Conservation (phyloP, 805 yeast genomes). For the Tetrapisispora pingtungensis region DNA sequence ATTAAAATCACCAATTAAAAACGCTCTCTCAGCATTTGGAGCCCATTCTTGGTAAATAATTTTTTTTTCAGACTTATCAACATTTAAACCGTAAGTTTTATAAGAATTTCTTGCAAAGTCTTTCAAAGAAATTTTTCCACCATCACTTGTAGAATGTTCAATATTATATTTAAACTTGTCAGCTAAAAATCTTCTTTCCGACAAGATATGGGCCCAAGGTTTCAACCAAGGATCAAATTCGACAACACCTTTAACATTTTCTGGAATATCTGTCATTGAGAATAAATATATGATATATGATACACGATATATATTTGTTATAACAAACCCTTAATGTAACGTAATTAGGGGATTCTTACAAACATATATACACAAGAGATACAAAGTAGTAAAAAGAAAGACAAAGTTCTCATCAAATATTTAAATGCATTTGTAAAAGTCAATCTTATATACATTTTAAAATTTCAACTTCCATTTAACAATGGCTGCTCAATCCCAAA, state of each 20-base stretch:
- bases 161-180: constrained; percentile 52
- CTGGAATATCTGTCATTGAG: constrained; percentile 19
- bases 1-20: constrained; percentile 88
- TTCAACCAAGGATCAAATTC: constrained; percentile 78
- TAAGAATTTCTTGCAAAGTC: constrained; percentile 67
- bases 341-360: too few relatives aligned
- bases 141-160: constrained; percentile 26
- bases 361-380: too few relatives aligned
- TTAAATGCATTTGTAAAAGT: too few relatives aligned
- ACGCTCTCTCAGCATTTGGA: constrained; percentile 71
- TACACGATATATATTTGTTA: too few relatives aligned
- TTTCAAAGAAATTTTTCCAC: constrained; percentile 54
- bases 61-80: constrained; percentile 39
- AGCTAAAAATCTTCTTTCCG: constrained; percentile 56
- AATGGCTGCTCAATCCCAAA: too few relatives aligned
- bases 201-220: constrained; percentile 62
- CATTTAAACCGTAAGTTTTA: constrained; percentile 66
- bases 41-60: constrained; percentile 76
- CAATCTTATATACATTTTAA: too few relatives aligned
- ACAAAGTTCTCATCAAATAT: too few relatives aligned
- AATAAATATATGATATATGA: too few relatives aligned
- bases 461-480: too few relatives aligned
- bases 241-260: constrained; percentile 47
- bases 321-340: too few relatives aligned
- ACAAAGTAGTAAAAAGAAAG: too few relatives aligned